Conservation (phyloP, 2,329 filamentous ascomycete genomes). For the Phaeophleospora eucalypticola region DNA sequence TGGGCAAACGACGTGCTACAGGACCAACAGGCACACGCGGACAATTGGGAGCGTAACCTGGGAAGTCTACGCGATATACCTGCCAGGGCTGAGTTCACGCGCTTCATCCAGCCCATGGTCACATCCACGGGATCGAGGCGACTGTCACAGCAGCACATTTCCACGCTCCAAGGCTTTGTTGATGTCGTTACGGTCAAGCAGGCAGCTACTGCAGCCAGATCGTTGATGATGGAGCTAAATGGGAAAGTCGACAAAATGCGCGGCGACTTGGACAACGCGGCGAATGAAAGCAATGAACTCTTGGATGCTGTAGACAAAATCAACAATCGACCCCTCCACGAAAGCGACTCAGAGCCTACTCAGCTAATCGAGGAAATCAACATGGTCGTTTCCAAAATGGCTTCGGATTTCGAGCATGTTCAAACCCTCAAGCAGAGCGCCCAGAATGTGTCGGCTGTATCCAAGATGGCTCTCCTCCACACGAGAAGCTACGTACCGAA, state of each 20-base stretch:
- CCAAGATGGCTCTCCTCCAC: slow-evolving; percentile 61
- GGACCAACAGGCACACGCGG: slow-evolving; percentile 62
- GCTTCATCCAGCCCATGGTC: slow-evolving; percentile 34
- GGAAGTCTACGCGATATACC: slow-evolving; percentile 60
- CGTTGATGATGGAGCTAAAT: slow-evolving; percentile 61
- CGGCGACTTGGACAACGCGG: slow-evolving; percentile 39
- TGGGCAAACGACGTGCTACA: slow-evolving; percentile 66
- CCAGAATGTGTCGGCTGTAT: slow-evolving; percentile 59
- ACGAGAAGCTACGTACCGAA: slow-evolving; percentile 61
- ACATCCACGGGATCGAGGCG: slow-evolving; percentile 17
- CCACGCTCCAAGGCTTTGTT: slow-evolving; percentile 70
- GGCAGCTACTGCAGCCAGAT: slow-evolving; percentile 64
- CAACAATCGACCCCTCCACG: slow-evolving; percentile 26
- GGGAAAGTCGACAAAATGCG: slow-evolving; percentile 46
- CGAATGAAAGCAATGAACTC: slow-evolving; percentile 43
- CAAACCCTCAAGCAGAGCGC: slow-evolving; percentile 63
- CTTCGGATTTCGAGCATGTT: slow-evolving; percentile 77
- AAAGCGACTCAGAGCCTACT: slow-evolving; percentile 52
- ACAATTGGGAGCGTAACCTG: slow-evolving; percentile 66
- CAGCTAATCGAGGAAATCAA: slow-evolving; percentile 80
- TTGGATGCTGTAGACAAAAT: slow-evolving; percentile 42
- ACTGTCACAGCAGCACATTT: slow-evolving; percentile 41
- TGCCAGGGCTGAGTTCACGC: slow-evolving; percentile 62
- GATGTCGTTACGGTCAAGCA: slow-evolving; percentile 68
- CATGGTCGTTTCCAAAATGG: slow-evolving; percentile 79